phyloP scores from a whole-genome alignment of 345 rosid species.

The Brassica rapa region DNA sequence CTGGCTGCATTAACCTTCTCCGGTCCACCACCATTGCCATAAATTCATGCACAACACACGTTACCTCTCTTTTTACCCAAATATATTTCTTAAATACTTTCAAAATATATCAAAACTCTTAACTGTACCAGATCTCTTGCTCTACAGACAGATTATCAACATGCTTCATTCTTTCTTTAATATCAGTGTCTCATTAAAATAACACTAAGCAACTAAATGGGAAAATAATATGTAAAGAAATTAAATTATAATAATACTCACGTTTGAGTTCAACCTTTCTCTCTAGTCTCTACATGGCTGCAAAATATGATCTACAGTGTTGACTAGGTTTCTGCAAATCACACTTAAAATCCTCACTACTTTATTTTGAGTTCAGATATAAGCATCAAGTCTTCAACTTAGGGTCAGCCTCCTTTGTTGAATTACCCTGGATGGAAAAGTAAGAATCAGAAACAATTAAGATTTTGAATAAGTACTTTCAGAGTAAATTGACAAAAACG shows the following conservation, averaged over 20 bases:
- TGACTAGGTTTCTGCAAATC: neutral
- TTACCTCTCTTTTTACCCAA: conserved; percentile 16
- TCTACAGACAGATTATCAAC: neutral
- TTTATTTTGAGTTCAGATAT: neutral
- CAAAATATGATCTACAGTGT: neutral
- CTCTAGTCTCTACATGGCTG: conserved; percentile 9
- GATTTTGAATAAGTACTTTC: neutral
- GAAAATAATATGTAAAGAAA: neutral
- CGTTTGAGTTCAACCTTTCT: neutral
- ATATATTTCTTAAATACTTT: neutral
- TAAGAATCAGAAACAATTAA: neutral
- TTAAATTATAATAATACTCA: neutral
- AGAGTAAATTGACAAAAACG: neutral
- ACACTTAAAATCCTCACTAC: neutral
- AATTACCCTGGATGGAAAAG: neutral
- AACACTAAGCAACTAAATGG: neutral
- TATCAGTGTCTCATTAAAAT: neutral
- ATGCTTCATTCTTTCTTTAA: neutral
- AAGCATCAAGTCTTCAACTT: neutral
- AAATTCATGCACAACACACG: conserved; percentile 26
- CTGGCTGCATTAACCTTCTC: conserved; percentile 20
- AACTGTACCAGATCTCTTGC: neutral
- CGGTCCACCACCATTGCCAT: conserved; percentile 36
- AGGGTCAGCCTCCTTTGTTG: conserved; percentile 11
- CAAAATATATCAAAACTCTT: neutral